These are phyloP conservation scores for Metarhizium guizhouense DNA, from an alignment of 2,329 filamentous ascomycete species.

Conservation along the genomic window DNA sequence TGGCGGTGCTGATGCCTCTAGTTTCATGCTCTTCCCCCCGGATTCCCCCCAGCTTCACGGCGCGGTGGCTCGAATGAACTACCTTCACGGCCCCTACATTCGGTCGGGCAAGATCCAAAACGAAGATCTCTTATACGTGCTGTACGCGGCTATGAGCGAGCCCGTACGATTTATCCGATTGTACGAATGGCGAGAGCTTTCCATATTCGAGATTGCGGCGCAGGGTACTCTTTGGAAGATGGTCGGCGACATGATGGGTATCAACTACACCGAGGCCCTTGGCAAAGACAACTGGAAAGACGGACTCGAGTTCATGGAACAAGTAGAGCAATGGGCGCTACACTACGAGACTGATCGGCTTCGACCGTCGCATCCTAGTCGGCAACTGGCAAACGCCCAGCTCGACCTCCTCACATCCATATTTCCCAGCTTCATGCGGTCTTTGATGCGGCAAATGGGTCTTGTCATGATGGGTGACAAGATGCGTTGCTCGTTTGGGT, in stretches of 20 bases:
- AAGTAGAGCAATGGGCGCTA: conserved; percentile 38
- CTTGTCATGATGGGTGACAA: conserved; percentile 55
- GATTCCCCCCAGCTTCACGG: conserved; percentile 21
- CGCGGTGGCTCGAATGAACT: conserved; percentile 30
- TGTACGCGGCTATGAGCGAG: conserved; percentile 54
- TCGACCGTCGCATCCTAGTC: conserved; percentile 41
- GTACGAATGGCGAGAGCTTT: conserved; percentile 63
- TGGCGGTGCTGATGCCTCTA: conserved; percentile 6
- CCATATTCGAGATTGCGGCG: conserved; percentile 58
- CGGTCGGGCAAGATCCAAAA: conserved; percentile 27
- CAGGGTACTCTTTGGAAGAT: conserved; percentile 59
- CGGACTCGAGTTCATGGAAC: conserved; percentile 42
- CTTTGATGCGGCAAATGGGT: conserved; percentile 40
- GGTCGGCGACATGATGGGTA: conserved; percentile 62
- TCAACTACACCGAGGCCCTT: conserved; percentile 38
- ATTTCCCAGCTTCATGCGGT: conserved; percentile 36
- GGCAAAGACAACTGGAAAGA: conserved; percentile 32
- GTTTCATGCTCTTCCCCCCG: conserved; percentile 21
- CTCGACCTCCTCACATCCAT: conserved; percentile 50
- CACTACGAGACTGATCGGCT: conserved; percentile 52
- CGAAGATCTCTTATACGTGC: conserved; percentile 28
- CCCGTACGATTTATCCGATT: conserved; percentile 52
- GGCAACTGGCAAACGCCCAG: conserved; percentile 47
- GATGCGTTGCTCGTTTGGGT: conserved; percentile 57
- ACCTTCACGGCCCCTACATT: conserved; percentile 19